These are phyloP conservation scores for Fusarium multiceps DNA, from an alignment of 2,329 filamentous ascomycete genomes.

Conservation along the genomic window DNA sequence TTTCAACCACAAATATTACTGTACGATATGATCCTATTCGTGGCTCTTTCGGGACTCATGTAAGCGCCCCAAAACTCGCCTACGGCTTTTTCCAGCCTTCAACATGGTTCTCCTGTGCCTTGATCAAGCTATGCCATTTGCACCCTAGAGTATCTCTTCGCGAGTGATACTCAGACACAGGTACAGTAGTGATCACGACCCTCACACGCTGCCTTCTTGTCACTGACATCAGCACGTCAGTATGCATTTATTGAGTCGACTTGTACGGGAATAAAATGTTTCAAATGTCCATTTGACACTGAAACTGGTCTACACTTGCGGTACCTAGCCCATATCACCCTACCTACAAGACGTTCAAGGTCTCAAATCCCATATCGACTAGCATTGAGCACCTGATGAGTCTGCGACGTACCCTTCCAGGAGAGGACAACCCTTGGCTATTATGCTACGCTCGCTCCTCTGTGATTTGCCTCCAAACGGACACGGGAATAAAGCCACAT, in stretches of 20 bases:
- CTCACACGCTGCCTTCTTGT: background rate
- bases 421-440: background rate
- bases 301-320: conserved; percentile 7
- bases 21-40: background rate
- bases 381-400: background rate
- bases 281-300: conserved; percentile 1
- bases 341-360: conserved; percentile 4
- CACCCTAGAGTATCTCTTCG: background rate
- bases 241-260: background rate
- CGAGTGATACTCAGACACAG: background rate
- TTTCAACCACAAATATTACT: conserved; percentile 9
- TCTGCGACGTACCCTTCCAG: conserved; percentile 1
- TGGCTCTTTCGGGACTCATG: conserved; percentile 24
- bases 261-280: conserved; percentile 12
- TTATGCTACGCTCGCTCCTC: background rate
- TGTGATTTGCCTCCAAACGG: background rate
- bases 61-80: conserved; percentile 25
- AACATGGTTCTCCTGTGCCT: conserved; percentile 19
- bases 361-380: background rate
- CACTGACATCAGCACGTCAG: conserved; percentile 1
- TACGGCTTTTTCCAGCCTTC: conserved; percentile 3
- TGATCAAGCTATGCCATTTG: conserved; percentile 1
- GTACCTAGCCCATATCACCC: conserved; percentile 1
- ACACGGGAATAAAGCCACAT: conserved; percentile 6
- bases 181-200: background rate